Evolutionary conservation across 2,329 filamentous ascomycete species (phyloP), one percentile per base, ranked within the genome.

Genomic region (Chrysoporthe cubensis): DNA sequence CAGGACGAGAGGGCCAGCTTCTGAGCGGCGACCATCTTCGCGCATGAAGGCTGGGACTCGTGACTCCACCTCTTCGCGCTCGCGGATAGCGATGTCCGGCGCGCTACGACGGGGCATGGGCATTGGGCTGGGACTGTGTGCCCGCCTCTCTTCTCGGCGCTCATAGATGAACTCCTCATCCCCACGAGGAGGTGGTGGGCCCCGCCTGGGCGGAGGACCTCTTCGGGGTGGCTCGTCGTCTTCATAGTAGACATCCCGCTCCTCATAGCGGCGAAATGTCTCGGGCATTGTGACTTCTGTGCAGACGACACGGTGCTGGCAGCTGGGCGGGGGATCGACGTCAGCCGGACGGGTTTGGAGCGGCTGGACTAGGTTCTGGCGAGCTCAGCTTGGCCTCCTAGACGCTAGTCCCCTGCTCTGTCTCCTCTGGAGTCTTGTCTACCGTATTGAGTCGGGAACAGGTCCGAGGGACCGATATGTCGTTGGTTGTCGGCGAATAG

Each of bases 1-100:
- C 60, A 88, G 80, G 21, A 88, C 85, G 73, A 88, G 76, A 48
- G 82, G 80, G 3, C 85, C 85, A 37, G 81, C 76, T 67, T 87
- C 85, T 37, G 76, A 68, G 16, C 82, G 82, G 66, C 84, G 80
- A 40, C 71, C 75, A 52, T 86, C 84, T 2, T 86, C 82, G 62
- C 84, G 82, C 67, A 88, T 75, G 72, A 87, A 87, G 64, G 81
- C 78, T 2, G 84, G 84, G 54, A 82, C 78, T 54, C 83, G 80
- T 66, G 79, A 75, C 56, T 78, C 76, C n/a, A 78, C 76, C 65
- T 83, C 82, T 26, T 80, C 78, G 43, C 80, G 80, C 50, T 83
- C 76, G 65, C 79, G 80, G 61, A 83, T 77, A 54, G 80, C 78
- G 66, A 80, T 74, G 52, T 82, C 79, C 59, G 78, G 75, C 65